A percentile compares a stretch with the other conserved stretches of the same genome.
phyloP scores from a whole-genome alignment of 768 basidiomycete genomes.

The Suillus cothurnatus region DNA sequence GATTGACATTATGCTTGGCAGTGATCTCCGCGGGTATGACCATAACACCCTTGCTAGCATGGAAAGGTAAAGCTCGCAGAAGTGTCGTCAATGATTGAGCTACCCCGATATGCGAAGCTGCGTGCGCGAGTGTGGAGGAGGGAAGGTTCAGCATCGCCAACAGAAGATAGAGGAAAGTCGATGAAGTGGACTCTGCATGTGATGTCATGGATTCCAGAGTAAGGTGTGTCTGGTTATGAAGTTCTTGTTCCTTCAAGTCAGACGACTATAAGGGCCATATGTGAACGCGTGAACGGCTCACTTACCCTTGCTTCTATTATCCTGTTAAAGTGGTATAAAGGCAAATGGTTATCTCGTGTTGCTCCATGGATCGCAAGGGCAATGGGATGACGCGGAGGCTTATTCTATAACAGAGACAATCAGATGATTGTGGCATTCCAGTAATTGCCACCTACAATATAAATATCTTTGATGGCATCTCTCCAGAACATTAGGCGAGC shows the following conservation, averaged over 20 bases:
- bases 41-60: constrained; percentile 69
- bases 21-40: constrained; percentile 83
- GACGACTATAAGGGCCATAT: constrained; percentile 24
- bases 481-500: constrained; percentile 90
- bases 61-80: constrained; percentile 76
- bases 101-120: constrained; percentile 79
- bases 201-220: constrained; percentile 68
- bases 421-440: constrained; percentile 10
- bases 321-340: constrained; percentile 77
- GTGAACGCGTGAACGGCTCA: constrained; percentile 6
- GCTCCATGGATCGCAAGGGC: constrained; percentile 70
- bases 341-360: constrained; percentile 50
- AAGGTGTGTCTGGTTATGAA: constrained; percentile 63
- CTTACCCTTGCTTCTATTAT: constrained; percentile 84
- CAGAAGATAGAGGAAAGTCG: constrained; percentile 74
- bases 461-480: constrained; percentile 71
- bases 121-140: constrained; percentile 65
- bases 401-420: constrained; percentile 50
- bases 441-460: constrained; percentile 49
- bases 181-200: constrained; percentile 81
- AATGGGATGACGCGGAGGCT: constrained; percentile 79
- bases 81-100: constrained; percentile 73
- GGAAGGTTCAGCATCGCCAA: constrained; percentile 66
- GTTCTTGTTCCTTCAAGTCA: constrained; percentile 58
- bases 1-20: constrained; percentile 72